Base-by-base conservation (phyloP, 129 eudicot species). In the Apium graveolens region DNA sequence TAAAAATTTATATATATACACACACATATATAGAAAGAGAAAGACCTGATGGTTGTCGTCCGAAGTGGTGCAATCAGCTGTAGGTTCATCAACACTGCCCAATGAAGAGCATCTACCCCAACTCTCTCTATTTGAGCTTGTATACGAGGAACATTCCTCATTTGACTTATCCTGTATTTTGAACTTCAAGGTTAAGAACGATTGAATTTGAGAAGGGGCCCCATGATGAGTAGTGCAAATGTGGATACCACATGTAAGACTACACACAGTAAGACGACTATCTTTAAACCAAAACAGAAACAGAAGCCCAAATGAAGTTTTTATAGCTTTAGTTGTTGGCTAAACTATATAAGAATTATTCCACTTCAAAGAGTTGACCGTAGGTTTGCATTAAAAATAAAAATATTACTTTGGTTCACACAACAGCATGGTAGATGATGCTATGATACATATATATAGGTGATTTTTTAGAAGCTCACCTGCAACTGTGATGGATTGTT, bases 101-200 rank as follows among this genome's bases (percentile, higher is more conserved):
- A 94, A 82, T n/a, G 97, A 94, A 29, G 97, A 94, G 84, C 97
- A 94, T 80, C 97, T 87, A 78, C 97, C 98, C 96, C 96, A 94
- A 81, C 98, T 94, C 87, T 88, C 96, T 79, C 97, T 82, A 80
- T 89, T 87, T 65, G 98, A 94, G 87, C 98, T 94, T 37, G 98
- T 89, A 84, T 79, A 88, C 8, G 97, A 94, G 85, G 87, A 89
- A 79, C 87, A 88, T 78, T 89, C 98, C 75, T 93, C 98, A 69
- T 74, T 85, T 60, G 83, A 85, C 78, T 93, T 90, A 69, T 87
- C 94, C 98, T 93, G 87, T 29, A 73, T 44, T 44, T 45, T 11
- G 11, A 51, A 55, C 38, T 29, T 14, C 34, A 31, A 21, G 24
- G 49, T 49, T 7, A 74, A 49, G 12, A 43, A 43, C 7, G 34